These are phyloP conservation scores for Ceratocystis colombiana DNA, from an alignment of 2,329 filamentous ascomycete genomes.

Conservation along the genomic window DNA sequence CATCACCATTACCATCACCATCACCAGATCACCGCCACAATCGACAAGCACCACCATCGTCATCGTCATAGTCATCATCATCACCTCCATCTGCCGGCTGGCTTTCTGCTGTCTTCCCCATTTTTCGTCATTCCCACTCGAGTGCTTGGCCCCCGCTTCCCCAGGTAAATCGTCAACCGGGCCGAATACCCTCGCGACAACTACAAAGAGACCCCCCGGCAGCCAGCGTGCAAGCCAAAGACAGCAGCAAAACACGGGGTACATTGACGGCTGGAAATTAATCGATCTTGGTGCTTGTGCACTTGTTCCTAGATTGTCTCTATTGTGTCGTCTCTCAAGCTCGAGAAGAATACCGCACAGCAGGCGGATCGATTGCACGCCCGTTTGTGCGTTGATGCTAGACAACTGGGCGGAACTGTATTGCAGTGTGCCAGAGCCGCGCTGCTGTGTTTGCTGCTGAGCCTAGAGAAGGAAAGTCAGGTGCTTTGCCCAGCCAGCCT, in stretches of 20 bases:
- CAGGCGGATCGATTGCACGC: too few species aligned
- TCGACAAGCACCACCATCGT: background rate
- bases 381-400: too few species aligned
- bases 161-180: conserved; percentile 22
- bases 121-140: conserved; percentile 2
- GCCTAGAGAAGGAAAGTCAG: background rate
- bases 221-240: background rate
- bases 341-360: too few species aligned
- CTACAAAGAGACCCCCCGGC: background rate
- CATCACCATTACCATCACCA: background rate
- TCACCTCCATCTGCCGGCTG: background rate
- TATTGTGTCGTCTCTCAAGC: too few species aligned
- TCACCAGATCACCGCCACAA: conserved; percentile 5
- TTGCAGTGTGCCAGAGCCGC: too few species aligned
- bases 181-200: conserved; percentile 22
- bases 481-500: background rate
- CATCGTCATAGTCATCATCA: conserved; percentile 1
- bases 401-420: too few species aligned
- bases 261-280: background rate
- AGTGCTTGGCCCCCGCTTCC: conserved; percentile 20
- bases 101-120: background rate
- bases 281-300: background rate
- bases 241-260: conserved; percentile 19
- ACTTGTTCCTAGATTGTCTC: background rate
- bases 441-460: too few species aligned